phyloP scores from a whole-genome alignment of 768 basidiomycete species.

The Gloeopeniophorella convolvens region DNA sequence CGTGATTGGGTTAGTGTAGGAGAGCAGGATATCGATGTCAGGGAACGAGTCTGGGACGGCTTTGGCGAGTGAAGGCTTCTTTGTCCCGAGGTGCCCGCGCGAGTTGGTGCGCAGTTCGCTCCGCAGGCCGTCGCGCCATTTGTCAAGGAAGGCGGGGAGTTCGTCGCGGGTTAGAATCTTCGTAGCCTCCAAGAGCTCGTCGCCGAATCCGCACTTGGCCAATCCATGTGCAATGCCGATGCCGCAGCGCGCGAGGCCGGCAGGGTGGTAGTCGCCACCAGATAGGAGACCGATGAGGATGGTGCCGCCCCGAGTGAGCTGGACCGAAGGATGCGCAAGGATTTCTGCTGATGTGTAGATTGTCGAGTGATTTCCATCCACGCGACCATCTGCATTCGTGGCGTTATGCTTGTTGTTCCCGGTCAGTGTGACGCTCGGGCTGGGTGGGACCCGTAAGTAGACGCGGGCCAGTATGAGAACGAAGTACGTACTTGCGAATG shows the following conservation, averaged over 20 bases:
- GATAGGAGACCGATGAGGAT: slow-evolving; percentile 79
- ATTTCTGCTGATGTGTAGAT: slow-evolving; percentile 36
- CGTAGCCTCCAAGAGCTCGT: slow-evolving; percentile 57
- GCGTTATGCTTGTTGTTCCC: slow-evolving; percentile 62
- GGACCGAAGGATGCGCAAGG: slow-evolving; percentile 38
- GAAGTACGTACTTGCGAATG: slow-evolving; percentile 63
- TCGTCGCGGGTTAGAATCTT: slow-evolving; percentile 34
- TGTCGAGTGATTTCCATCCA: slow-evolving; percentile 63
- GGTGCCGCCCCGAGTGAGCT: slow-evolving; percentile 58
- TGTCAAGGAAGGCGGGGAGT: slow-evolving; percentile 47
- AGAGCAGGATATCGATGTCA: slow-evolving; percentile 61
- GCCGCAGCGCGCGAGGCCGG: slow-evolving; percentile 63
- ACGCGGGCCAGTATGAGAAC: not conserved
- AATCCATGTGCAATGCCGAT: slow-evolving; percentile 67
- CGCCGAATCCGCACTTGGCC: slow-evolving; percentile 76
- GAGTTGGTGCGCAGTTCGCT: slow-evolving; percentile 67
- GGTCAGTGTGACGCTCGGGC: slow-evolving; percentile 64
- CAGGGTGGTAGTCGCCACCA: slow-evolving; percentile 87
- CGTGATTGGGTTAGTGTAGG: slow-evolving; percentile 74
- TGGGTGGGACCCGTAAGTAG: slow-evolving; percentile 24
- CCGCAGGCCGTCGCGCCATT: slow-evolving; percentile 58
- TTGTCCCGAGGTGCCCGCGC: slow-evolving; percentile 53
- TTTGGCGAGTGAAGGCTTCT: slow-evolving; percentile 57
- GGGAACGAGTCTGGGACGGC: slow-evolving; percentile 65
- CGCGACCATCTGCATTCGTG: slow-evolving; percentile 58